phyloP scores from a whole-genome alignment of 1,139 yeast species.

The Candida tetrigidarum region DNA sequence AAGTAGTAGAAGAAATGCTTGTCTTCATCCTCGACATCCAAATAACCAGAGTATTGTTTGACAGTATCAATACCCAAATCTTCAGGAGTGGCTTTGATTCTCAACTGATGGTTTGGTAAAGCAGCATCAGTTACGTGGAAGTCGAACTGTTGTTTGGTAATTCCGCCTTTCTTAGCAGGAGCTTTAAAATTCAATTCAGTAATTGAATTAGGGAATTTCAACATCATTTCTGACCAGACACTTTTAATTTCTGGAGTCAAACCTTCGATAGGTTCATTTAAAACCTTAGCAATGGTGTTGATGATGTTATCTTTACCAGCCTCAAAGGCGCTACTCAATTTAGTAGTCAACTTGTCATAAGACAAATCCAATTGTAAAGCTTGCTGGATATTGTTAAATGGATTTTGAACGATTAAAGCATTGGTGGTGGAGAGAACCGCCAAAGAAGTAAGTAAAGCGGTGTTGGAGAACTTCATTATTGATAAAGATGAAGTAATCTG shows the following conservation, averaged over 20 bases:
- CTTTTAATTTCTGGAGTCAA: conserved; percentile 52
- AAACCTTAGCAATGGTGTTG: conserved; percentile 35
- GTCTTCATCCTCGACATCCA: conserved; percentile 82
- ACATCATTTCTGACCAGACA: conserved; percentile 64
- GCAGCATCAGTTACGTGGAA: conserved; percentile 50
- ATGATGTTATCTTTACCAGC: conserved; percentile 25
- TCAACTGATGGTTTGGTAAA: conserved; percentile 59
- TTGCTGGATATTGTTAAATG: conserved; percentile 31
- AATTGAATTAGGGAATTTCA: conserved; percentile 58
- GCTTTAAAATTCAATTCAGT: conserved; percentile 52
- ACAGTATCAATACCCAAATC: conserved; percentile 75
- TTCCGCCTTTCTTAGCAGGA: conserved; percentile 46
- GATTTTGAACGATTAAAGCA: conserved; percentile 37
- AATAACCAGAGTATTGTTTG: conserved; percentile 85
- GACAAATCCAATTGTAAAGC: conserved; percentile 27
- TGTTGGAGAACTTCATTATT: conserved; percentile 32
- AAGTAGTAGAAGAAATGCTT: conserved; percentile 65
- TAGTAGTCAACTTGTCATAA: conserved; percentile 20
- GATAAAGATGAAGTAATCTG: background rate
- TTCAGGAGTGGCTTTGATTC: conserved; percentile 63
- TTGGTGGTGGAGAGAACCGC: conserved; percentile 29
- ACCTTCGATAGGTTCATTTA: conserved; percentile 52
- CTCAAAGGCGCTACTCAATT: conserved; percentile 19
- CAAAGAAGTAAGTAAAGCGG: conserved; percentile 23
- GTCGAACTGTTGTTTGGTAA: conserved; percentile 53